Conservation (phyloP, 1,284 basidiomycete genomes). For the Cutaneotrichosporon dermatis region DNA sequence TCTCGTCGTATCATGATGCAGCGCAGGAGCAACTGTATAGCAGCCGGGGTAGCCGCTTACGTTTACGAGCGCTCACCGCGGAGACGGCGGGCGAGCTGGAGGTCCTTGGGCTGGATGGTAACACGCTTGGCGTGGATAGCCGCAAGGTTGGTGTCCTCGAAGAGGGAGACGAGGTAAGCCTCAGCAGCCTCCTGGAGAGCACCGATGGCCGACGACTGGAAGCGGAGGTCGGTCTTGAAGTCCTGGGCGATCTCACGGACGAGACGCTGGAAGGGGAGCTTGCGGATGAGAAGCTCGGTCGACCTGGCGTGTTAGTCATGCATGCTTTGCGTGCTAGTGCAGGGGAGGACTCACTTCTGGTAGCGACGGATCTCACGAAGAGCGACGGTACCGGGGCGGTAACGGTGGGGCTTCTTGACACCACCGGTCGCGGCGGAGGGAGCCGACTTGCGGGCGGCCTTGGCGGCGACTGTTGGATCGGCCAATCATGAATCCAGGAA, state of each 20-base stretch:
- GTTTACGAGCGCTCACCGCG: conserved; percentile 53
- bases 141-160: conserved; percentile 53
- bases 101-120: conserved; percentile 66
- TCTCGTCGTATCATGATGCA: not conserved
- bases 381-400: conserved; percentile 83
- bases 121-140: conserved; percentile 56
- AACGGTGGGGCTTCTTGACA: conserved; percentile 63
- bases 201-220: conserved; percentile 67
- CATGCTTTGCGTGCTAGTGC: no score
- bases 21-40: not conserved
- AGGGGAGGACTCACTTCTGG: conserved; percentile 48
- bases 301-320: conserved; percentile 53
- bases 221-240: conserved; percentile 69
- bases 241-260: conserved; percentile 87
- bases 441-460: conserved; percentile 53
- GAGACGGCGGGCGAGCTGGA: conserved; percentile 60
- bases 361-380: conserved; percentile 57
- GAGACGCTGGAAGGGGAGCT: conserved; percentile 87
- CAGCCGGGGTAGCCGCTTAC: conserved; percentile 20
- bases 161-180: conserved; percentile 54
- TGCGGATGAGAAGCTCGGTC: conserved; percentile 85
- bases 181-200: conserved; percentile 73
- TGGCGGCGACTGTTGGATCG: conserved; percentile 55
- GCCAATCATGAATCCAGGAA: not conserved
- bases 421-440: conserved; percentile 62